phyloP scores from a whole-genome alignment of 177 flowering plant genomes.

The Vitis hybrid region DNA sequence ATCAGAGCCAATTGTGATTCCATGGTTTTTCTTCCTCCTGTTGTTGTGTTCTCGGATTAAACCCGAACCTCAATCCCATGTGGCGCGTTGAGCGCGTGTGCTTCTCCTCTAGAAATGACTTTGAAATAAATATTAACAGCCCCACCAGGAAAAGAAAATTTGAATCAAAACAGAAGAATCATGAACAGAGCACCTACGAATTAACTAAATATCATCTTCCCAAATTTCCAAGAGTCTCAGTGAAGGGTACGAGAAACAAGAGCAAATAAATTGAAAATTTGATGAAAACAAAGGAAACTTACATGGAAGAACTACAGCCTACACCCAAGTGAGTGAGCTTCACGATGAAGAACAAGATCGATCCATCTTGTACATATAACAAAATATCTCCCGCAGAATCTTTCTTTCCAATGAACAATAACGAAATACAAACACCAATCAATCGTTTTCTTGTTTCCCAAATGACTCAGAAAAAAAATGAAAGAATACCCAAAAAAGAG shows the following conservation, averaged over 20 bases:
- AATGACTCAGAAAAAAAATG: not conserved
- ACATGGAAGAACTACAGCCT: not conserved
- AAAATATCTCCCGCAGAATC: slow-evolving; percentile 26
- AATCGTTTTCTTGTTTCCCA: slow-evolving; percentile 17
- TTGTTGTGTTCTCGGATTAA: slow-evolving; percentile 11
- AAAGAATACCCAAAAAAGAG: not conserved
- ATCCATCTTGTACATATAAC: not conserved
- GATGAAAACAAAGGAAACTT: not conserved
- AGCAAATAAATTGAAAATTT: not conserved
- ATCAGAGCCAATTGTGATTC: slow-evolving; percentile 50
- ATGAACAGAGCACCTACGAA: not conserved
- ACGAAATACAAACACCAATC: slow-evolving; percentile 27
- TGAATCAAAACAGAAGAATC: slow-evolving; percentile 5
- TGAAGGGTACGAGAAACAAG: not conserved
- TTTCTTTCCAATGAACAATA: slow-evolving; percentile 22
- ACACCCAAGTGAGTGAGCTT: not conserved
- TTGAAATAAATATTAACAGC: slow-evolving; percentile 8
- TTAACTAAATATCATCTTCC: no score
- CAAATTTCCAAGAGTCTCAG: no score
- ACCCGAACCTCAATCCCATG: slow-evolving; percentile 63
- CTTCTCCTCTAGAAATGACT: slow-evolving; percentile 13
- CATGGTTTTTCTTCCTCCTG: slow-evolving; percentile 27
- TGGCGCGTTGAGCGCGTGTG: slow-evolving; percentile 25
- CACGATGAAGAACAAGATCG: slow-evolving; percentile 7
- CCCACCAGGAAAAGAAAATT: not conserved